Evolutionary conservation across 495 filamentous ascomycete genomes (phyloP).

Genomic region (Xylaria cubensis): DNA sequence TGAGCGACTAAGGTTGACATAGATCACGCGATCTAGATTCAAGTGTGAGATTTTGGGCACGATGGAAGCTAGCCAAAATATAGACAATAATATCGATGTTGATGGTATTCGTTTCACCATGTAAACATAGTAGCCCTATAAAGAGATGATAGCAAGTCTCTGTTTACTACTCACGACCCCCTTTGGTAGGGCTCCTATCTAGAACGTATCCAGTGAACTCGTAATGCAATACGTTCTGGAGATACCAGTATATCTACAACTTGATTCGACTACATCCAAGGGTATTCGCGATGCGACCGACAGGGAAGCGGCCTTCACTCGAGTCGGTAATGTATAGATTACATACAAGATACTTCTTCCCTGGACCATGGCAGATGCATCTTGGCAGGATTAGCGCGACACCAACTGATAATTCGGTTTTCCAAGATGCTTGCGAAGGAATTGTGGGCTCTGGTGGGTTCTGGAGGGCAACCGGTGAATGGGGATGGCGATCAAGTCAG

Average conservation of each 20-base stretch:
- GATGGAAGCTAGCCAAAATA: background rate
- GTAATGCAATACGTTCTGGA: background rate
- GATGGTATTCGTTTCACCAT: background rate
- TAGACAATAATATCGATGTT: background rate
- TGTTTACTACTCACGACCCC: background rate
- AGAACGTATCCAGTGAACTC: background rate
- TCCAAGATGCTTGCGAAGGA: conserved; percentile 19
- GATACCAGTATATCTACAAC: background rate
- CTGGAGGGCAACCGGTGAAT: conserved; percentile 11
- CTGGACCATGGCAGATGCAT: too few relatives aligned
- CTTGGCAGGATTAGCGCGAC: conserved; percentile 16
- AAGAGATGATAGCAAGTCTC: background rate
- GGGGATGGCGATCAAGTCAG: conserved; percentile 15
- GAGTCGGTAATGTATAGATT: background rate
- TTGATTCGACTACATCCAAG: background rate
- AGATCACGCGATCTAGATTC: conserved; percentile 20
- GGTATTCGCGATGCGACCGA: background rate
- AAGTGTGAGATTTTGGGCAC: background rate
- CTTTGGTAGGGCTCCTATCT: background rate
- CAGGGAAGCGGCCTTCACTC: background rate
- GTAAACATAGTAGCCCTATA: background rate
- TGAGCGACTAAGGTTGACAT: background rate
- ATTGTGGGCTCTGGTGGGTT: conserved; percentile 22
- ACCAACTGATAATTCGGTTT: background rate
- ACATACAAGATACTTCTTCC: conserved; percentile 5